These are phyloP conservation scores for Sporopachydermia quercuum DNA, from an alignment of 805 yeast species.

Conservation along the genomic window DNA sequence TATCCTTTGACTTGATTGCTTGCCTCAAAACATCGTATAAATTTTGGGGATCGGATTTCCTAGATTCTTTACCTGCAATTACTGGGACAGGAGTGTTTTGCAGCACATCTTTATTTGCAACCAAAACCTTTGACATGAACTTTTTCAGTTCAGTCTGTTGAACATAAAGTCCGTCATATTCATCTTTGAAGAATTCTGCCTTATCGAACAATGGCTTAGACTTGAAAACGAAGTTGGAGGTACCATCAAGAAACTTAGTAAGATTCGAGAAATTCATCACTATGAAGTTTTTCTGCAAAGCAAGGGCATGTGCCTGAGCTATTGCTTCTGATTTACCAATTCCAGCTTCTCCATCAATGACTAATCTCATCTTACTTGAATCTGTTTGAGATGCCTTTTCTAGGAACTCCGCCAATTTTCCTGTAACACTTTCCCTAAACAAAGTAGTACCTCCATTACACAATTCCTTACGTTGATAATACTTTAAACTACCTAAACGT, in stretches of 20 bases:
- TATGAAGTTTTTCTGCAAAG: constrained; percentile 24
- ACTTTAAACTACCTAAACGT: constrained; percentile 48
- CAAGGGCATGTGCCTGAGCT: constrained; percentile 53
- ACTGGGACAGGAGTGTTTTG: constrained; percentile 11
- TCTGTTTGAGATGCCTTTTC: constrained; percentile 18
- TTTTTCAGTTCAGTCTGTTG: constrained; percentile 69
- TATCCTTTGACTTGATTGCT: constrained; percentile 8
- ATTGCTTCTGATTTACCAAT: constrained; percentile 65
- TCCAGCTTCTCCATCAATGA: constrained; percentile 59
- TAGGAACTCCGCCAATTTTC: constrained; percentile 25
- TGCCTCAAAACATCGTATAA: background rate
- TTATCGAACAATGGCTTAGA: constrained; percentile 50
- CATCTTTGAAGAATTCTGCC: constrained; percentile 46
- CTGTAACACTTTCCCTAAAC: constrained; percentile 34
- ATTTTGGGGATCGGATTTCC: background rate
- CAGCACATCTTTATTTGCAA: constrained; percentile 29
- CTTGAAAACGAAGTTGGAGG: constrained; percentile 42
- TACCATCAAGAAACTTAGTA: constrained; percentile 50
- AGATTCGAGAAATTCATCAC: constrained; percentile 54
- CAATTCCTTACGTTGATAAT: constrained; percentile 53
- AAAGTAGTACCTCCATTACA: constrained; percentile 46
- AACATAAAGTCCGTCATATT: constrained; percentile 32
- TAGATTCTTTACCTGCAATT: background rate
- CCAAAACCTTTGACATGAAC: constrained; percentile 36
- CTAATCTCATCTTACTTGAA: constrained; percentile 29